Evolutionary conservation across 2,329 filamentous ascomycete genomes (phyloP), one percentile per base, ranked within the genome.

Genomic region (Colletotrichum sp.): DNA sequence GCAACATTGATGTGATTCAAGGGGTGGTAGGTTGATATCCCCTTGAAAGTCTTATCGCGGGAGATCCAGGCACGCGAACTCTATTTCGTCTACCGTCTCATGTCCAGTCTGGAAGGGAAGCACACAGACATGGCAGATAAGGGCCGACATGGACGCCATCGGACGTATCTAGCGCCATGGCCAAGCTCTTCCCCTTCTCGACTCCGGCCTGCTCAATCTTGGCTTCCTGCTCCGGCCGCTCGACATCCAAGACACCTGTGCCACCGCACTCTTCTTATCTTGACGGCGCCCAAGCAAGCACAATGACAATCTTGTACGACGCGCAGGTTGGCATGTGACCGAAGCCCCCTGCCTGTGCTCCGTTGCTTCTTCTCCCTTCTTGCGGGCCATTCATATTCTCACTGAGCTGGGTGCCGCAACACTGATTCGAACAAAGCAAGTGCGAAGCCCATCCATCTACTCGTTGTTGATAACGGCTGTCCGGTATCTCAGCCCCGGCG

Each of bases 71-170:
- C n/a, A 63, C 62, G 38, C 26, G 26, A 67, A 75, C 69, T 72
- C 18, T 68, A 72, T 63, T 67, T 43, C 55, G 55, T 66, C 69
- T 30, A 63, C 73, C 73, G 69, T 75, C 73, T 72, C 69, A 68
- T 67, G 30, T 72, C 30, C 4, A 18, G n/a, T 26, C 32, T 10
- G n/a, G 32, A 38, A 38, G 58, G 48, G 18, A 43, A 36, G 30
- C 67, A 65, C 72, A 74, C 52, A 14, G 72, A 34, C 71, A 59
- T 59, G 43, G 38, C 36, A 55, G 36, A n/a, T 58, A n/a, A 18
- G 28, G 63, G 38, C 21, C 14, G 16, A 24, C 38, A 62, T 58
- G 69, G 38, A 14, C 38, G 16, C 43, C 55, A 28, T 36, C 21
- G 36, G 28, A 55, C 30, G 28, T 43, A 36, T n/a, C 21, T 56